Percentiles rank a stretch among this genome's conserved stretches.
phyloP scores from a whole-genome alignment of 768 basidiomycete genomes.

The Obba rivulosa region DNA sequence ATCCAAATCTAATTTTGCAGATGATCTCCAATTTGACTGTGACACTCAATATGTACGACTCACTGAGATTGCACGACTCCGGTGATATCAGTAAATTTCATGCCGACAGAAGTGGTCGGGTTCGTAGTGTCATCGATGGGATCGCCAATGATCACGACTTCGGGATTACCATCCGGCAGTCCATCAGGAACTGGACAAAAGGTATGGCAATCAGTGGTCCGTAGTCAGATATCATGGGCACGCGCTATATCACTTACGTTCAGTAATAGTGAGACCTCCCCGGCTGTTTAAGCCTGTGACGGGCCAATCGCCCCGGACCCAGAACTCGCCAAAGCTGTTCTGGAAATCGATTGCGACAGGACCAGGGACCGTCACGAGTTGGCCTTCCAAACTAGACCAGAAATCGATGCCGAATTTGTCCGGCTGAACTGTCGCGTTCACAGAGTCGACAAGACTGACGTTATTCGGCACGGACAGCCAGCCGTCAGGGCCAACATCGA shows the following conservation, averaged over 20 bases:
- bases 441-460: slow-evolving; percentile 35
- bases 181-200: slow-evolving; percentile 37
- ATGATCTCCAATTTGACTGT: too few relatives aligned
- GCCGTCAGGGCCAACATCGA: slow-evolving; percentile 49
- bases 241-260: slow-evolving; percentile 29
- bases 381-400: slow-evolving; percentile 57
- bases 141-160: slow-evolving; percentile 45
- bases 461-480: slow-evolving; percentile 55
- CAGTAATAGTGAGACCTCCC: slow-evolving; percentile 49
- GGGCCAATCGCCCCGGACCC: slow-evolving; percentile 52
- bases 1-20: slow-evolving; percentile 29
- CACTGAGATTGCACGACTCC: slow-evolving; percentile 52
- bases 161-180: slow-evolving; percentile 54
- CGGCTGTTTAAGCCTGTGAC: slow-evolving; percentile 49
- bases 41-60: too few relatives aligned
- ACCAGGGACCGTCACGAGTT: slow-evolving; percentile 46
- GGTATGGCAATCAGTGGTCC: neutral
- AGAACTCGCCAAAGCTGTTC: slow-evolving; percentile 51
- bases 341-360: slow-evolving; percentile 45
- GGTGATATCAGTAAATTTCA: slow-evolving; percentile 42
- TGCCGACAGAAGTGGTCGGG: slow-evolving; percentile 46
- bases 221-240: neutral
- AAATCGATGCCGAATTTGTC: slow-evolving; percentile 54
- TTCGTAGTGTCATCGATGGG: slow-evolving; percentile 52
- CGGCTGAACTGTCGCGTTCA: slow-evolving; percentile 44